Conservation (phyloP, 495 filamentous ascomycete species). For the Immersiella caudata region DNA sequence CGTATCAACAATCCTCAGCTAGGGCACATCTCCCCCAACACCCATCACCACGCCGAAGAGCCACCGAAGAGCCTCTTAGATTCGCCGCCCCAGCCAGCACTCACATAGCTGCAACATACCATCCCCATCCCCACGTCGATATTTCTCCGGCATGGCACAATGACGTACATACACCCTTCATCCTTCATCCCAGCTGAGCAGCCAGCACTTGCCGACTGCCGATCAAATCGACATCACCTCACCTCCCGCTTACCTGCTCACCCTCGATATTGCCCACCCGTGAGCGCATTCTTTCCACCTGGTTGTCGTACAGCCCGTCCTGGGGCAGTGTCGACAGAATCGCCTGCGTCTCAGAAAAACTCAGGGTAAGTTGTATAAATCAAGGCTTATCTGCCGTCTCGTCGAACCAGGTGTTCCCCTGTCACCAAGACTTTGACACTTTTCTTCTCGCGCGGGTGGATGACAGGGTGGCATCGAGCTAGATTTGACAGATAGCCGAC, state of each 20-base stretch:
- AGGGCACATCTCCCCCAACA: not conserved
- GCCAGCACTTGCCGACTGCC: not conserved
- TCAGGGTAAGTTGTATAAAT: not conserved
- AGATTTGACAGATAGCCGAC: not conserved
- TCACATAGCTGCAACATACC: not conserved
- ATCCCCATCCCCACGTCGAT: not conserved
- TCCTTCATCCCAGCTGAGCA: not conserved
- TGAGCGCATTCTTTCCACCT: not conserved
- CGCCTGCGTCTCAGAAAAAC: not conserved
- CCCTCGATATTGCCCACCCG: not conserved
- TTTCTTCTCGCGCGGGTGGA: not conserved
- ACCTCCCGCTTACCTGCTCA: not conserved
- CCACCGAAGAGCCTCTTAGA: not conserved
- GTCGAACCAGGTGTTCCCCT: not conserved
- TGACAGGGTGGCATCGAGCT: not conserved
- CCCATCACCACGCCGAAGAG: too few species aligned
- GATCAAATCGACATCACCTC: not conserved
- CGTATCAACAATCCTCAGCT: not conserved
- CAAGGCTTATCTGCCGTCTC: not conserved
- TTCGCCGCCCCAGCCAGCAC: not conserved
- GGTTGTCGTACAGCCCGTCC: not conserved
- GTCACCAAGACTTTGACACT: not conserved
- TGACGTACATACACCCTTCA: not conserved
- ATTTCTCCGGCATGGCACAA: slow-evolving; percentile 9
- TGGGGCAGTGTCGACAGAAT: not conserved